These are phyloP conservation scores for Fraxinus excelsior DNA, from an alignment of 257 asterid species.

Conservation along the genomic window DNA sequence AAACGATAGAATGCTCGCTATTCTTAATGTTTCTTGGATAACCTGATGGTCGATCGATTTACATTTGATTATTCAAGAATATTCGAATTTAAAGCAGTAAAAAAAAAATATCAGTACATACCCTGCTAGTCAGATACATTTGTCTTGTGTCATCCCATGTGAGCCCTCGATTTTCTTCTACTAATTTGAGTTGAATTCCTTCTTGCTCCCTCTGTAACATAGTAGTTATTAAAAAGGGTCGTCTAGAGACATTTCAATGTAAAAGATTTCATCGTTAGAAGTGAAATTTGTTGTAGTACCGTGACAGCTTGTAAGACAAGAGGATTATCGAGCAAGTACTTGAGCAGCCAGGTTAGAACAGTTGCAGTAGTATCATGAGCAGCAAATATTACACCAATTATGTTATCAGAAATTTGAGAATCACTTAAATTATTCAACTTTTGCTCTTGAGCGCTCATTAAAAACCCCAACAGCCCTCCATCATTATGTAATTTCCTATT, in stretches of 20 bases:
- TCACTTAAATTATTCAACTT: conserved; percentile 41
- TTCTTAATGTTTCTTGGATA: conserved; percentile 71
- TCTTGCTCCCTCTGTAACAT: conserved; percentile 61
- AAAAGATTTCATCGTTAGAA: not conserved
- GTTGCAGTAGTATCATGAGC: conserved; percentile 82
- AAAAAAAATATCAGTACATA: no score
- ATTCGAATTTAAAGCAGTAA: not conserved
- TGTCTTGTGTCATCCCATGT: conserved; percentile 69
- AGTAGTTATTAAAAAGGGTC: not conserved
- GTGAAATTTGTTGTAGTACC: conserved; percentile 33
- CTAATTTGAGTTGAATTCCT: conserved; percentile 33
- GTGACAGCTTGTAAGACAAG: conserved; percentile 41
- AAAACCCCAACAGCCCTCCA: conserved; percentile 51
- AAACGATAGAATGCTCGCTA: conserved; percentile 66
- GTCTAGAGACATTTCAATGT: not conserved
- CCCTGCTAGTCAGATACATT: conserved; percentile 54
- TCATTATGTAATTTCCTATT: conserved; percentile 28
- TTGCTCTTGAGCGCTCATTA: conserved; percentile 42
- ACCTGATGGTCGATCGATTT: conserved; percentile 31
- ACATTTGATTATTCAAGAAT: not conserved
- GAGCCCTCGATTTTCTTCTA: conserved; percentile 44
- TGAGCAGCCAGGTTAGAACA: conserved; percentile 69
- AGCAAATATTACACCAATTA: conserved; percentile 71
- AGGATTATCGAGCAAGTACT: conserved; percentile 60
- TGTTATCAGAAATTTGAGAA: conserved; percentile 65